Percentiles rank a stretch among this genome's conserved stretches.
Conservation (phyloP, 2,329 filamentous ascomycete genomes). For the Ceratocystis harringtonii region DNA sequence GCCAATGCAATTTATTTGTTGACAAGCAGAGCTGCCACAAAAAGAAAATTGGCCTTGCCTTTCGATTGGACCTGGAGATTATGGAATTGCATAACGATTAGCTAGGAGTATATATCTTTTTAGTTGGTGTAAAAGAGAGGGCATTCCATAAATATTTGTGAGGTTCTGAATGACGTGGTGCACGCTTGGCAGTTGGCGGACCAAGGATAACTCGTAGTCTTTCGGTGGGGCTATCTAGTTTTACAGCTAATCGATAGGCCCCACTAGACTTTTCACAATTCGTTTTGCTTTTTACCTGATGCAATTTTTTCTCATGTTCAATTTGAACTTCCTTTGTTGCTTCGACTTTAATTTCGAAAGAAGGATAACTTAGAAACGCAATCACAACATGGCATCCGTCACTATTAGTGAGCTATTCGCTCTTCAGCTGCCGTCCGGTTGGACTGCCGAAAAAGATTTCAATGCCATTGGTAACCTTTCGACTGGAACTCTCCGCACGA, state of each 20-base stretch:
- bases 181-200: too few species aligned
- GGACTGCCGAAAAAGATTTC: constrained; percentile 84
- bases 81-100: too few species aligned
- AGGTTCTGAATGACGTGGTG: neutral
- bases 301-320: neutral
- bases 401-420: constrained; percentile 49
- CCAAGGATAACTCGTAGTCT: too few species aligned
- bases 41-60: too few species aligned
- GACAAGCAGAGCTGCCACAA: neutral
- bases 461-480: constrained; percentile 67
- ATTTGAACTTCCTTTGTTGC: neutral
- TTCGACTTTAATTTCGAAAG: neutral
- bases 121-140: too few species aligned
- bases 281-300: neutral
- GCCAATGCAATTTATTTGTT: neutral
- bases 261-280: neutral
- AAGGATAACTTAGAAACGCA: neutral
- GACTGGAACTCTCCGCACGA: constrained; percentile 63
- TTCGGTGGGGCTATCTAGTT: neutral
- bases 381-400: constrained; percentile 45
- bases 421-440: constrained; percentile 62
- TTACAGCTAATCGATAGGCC: constrained; percentile 1
- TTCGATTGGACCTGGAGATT: too few species aligned
- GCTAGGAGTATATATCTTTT: too few species aligned
- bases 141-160: neutral